Conservation (phyloP, 352 stramenopile genomes). For the Globisporangium lucens region DNA sequence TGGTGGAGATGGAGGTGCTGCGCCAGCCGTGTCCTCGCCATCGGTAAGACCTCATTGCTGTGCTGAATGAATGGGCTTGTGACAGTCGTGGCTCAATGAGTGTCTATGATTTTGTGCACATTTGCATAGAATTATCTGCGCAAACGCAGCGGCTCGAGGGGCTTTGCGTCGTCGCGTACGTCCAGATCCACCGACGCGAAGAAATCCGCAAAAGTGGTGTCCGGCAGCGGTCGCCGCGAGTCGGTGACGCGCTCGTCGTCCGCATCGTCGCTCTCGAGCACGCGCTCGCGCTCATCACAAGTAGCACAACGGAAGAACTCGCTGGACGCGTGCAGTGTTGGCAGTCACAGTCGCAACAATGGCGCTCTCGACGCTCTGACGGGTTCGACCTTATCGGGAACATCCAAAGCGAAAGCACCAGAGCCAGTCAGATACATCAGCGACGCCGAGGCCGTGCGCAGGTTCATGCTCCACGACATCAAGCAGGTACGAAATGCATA, state of each 20-base stretch:
- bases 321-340: constrained; percentile 20
- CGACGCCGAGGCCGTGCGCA: constrained; percentile 62
- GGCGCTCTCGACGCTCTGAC: constrained; percentile 7
- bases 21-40: constrained; percentile 11
- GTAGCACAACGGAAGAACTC: constrained; percentile 27
- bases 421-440: constrained; percentile 25
- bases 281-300: constrained; percentile 21
- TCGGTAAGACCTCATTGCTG: constrained; percentile 6
- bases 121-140: constrained; percentile 13
- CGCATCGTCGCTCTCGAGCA: constrained; percentile 15
- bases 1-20: not conserved
- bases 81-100: not conserved
- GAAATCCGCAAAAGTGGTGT: not conserved
- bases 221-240: constrained; percentile 2
- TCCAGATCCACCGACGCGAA: constrained; percentile 36
- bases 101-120: not conserved
- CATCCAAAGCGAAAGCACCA: not conserved
- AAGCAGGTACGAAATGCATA: constrained; percentile 45
- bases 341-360: constrained; percentile 16
- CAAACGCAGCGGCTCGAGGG: constrained; percentile 28
- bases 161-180: constrained; percentile 39
- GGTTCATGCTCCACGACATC: constrained; percentile 60
- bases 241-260: constrained; percentile 31
- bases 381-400: not conserved
- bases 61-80: too few species aligned